Percentiles rank a stretch among this genome's conserved stretches.
phyloP scores from a whole-genome alignment of 2,329 filamentous ascomycete genomes.

The Cladosporium sp. region DNA sequence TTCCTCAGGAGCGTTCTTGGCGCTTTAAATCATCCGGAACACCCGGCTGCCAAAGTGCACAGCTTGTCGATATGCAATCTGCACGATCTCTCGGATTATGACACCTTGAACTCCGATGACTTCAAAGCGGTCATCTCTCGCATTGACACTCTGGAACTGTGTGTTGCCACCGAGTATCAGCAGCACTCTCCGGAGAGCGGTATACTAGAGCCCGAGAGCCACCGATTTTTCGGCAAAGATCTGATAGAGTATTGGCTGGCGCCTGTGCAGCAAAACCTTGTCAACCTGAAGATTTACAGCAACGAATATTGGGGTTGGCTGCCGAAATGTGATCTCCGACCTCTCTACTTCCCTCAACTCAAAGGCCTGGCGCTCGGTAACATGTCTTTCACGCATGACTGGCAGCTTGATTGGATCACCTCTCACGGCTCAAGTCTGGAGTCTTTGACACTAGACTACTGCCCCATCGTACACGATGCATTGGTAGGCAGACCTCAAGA shows the following conservation, averaged over 20 bases:
- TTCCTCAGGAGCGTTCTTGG: background rate
- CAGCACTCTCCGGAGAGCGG: constrained; percentile 16
- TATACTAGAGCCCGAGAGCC: constrained; percentile 15
- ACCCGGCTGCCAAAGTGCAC: constrained; percentile 12
- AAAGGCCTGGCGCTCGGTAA: constrained; percentile 39
- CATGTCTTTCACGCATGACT: constrained; percentile 42
- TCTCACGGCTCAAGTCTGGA: constrained; percentile 36
- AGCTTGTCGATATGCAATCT: constrained; percentile 24
- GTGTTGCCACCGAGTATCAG: constrained; percentile 21
- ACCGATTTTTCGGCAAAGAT: constrained; percentile 21
- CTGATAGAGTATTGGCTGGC: constrained; percentile 22
- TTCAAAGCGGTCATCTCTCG: constrained; percentile 19
- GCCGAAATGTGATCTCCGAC: constrained; percentile 36
- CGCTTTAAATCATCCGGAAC: constrained; percentile 6
- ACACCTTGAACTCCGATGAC: constrained; percentile 12
- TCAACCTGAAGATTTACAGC: constrained; percentile 38
- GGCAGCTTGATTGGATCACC: constrained; percentile 46
- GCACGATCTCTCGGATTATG: constrained; percentile 18
- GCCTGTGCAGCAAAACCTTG: constrained; percentile 21
- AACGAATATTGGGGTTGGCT: constrained; percentile 39
- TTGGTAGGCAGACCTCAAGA: background rate
- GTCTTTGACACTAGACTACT: constrained; percentile 43
- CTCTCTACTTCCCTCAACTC: constrained; percentile 36
- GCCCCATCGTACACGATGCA: constrained; percentile 21
- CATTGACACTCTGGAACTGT: constrained; percentile 18